phyloP scores from a whole-genome alignment of 805 yeast species.

The Saccharomycopsis synnaedendra region DNA sequence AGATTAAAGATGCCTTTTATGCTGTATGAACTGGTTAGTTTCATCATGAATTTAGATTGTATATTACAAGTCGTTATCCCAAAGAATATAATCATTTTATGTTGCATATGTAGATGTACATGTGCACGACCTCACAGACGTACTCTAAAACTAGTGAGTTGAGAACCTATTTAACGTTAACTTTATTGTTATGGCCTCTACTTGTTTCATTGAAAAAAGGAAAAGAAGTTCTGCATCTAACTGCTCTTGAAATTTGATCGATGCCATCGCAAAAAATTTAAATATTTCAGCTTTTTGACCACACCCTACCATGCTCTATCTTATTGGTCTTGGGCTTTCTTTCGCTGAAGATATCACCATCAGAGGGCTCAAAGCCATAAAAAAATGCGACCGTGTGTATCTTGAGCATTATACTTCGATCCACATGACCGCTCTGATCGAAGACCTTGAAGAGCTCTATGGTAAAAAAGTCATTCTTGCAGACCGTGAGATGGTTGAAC shows the following conservation, averaged over 20 bases:
- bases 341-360: conserved; percentile 87
- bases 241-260: too few species aligned
- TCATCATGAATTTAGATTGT: neutral
- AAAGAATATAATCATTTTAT: neutral
- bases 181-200: too few species aligned
- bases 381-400: conserved; percentile 79
- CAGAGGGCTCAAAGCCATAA: conserved; percentile 80
- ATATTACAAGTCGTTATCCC: neutral
- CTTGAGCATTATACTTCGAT: conserved; percentile 93
- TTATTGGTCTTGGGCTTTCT: conserved; percentile 86
- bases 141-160: too few species aligned
- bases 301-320: conserved; percentile 53
- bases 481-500: conserved; percentile 89
- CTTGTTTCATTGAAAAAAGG: too few species aligned
- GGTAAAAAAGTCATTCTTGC: conserved; percentile 82
- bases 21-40: neutral
- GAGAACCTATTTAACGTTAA: too few species aligned
- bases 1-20: conserved; percentile 1
- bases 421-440: conserved; percentile 81
- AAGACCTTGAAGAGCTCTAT: conserved; percentile 67
- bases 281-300: too few species aligned
- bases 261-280: too few species aligned
- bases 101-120: too few species aligned
- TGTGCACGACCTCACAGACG: too few species aligned
- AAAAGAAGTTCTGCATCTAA: too few species aligned